phyloP scores from a whole-genome alignment of 2,329 filamentous ascomycete species.

The Fusarium globosum region DNA sequence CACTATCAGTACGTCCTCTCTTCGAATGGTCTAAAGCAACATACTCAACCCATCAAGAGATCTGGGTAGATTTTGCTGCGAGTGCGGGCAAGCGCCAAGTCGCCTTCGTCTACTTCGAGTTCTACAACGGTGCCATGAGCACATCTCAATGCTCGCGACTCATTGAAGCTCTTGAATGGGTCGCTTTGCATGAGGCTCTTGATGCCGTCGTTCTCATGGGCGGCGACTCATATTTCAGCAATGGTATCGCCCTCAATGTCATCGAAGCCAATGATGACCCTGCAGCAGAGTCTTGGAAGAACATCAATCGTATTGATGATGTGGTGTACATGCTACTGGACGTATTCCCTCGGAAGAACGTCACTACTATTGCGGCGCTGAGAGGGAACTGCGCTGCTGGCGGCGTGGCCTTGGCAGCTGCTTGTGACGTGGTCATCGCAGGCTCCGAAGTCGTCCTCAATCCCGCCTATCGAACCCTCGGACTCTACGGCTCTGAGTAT shows the following conservation, averaged over 20 bases:
- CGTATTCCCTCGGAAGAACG: neutral
- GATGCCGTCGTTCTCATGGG: conserved; percentile 27
- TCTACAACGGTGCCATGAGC: conserved; percentile 35
- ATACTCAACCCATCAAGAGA: conserved; percentile 2
- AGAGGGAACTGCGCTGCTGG: conserved; percentile 33
- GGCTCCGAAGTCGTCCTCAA: conserved; percentile 29
- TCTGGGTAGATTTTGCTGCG: conserved; percentile 14
- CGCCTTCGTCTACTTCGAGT: conserved; percentile 28
- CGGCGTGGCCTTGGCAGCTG: conserved; percentile 28
- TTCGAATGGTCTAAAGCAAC: neutral
- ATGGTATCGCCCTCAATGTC: conserved; percentile 32
- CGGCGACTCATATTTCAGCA: conserved; percentile 32
- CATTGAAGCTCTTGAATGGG: conserved; percentile 20
- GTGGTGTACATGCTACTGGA: conserved; percentile 6
- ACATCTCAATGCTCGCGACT: conserved; percentile 28
- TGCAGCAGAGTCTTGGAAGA: conserved; percentile 24
- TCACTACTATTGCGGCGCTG: conserved; percentile 18
- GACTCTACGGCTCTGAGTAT: conserved; percentile 31
- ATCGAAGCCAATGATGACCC: conserved; percentile 26
- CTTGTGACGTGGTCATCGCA: conserved; percentile 25
- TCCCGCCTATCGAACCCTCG: conserved; percentile 26
- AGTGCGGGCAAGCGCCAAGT: conserved; percentile 1
- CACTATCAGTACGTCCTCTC: neutral
- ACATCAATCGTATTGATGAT: conserved; percentile 29
- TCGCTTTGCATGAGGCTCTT: neutral